Evolutionary conservation across 805 yeast genomes (phyloP).

Genomic region (Limtongozyma cylindracea): DNA sequence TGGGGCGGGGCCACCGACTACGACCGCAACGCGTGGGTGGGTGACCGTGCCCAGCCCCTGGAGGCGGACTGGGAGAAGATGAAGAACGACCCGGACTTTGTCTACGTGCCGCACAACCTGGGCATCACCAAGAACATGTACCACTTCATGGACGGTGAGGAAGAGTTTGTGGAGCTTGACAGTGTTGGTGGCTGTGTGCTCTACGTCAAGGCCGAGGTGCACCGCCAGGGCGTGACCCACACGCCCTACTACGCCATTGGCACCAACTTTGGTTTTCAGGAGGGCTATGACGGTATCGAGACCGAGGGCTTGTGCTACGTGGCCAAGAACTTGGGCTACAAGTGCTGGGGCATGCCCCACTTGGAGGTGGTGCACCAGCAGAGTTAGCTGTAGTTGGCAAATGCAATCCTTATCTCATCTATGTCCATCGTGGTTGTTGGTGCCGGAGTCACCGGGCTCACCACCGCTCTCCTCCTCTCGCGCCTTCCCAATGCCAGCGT

Average conservation of each 20-base stretch:
- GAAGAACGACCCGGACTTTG: slow-evolving; percentile 11
- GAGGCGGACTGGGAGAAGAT: slow-evolving; percentile 7
- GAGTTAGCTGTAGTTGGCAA: too few species aligned
- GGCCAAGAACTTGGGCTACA: slow-evolving; percentile 16
- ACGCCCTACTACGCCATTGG: slow-evolving; percentile 20
- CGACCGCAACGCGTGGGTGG: slow-evolving; percentile 16
- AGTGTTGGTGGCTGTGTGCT: slow-evolving; percentile 28
- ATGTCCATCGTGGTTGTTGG: slow-evolving; percentile 2
- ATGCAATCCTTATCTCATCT: too few species aligned
- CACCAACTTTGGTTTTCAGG: slow-evolving; percentile 17
- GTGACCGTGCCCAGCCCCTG: slow-evolving; percentile 9
- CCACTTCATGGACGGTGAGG: slow-evolving; percentile 6
- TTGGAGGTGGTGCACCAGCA: slow-evolving; percentile 16
- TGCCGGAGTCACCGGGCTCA: slow-evolving; percentile 14
- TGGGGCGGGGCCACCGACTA: slow-evolving; percentile 8
- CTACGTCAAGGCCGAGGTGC: slow-evolving; percentile 15
- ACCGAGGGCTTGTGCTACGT: slow-evolving; percentile 25
- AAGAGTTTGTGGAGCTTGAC: slow-evolving; percentile 9
- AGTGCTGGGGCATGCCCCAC: slow-evolving; percentile 24
- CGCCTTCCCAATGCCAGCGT: slow-evolving; percentile 3
- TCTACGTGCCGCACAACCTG: too few species aligned
- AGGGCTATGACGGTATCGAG: slow-evolving; percentile 28
- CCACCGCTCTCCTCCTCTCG: slow-evolving; percentile 10
- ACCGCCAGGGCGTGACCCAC: slow-evolving; percentile 18
- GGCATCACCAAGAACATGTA: slow-evolving; percentile 4